Conservation (phyloP, 371 early-diverging fungal genomes). For the Apophysomyces sp. region DNA sequence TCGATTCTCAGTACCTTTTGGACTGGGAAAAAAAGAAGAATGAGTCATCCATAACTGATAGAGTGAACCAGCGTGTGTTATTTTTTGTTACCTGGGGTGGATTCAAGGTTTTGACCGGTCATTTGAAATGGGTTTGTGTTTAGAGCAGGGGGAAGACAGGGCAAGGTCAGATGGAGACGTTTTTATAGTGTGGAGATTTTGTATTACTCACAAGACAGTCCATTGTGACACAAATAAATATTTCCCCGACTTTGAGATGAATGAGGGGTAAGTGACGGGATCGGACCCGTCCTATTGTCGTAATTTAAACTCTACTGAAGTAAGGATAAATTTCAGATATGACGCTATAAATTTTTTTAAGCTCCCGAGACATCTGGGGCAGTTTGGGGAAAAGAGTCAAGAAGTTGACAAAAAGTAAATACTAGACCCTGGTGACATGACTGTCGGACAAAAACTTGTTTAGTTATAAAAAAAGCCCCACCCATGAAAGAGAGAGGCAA, state of each 20-base stretch:
- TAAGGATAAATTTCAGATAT: background rate
- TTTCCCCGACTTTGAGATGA: constrained; percentile 1
- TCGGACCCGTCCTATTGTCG: background rate
- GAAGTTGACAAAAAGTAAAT: background rate
- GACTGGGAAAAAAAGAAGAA: background rate
- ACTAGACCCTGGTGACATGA: background rate
- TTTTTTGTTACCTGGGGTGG: background rate
- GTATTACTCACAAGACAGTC: constrained; percentile 1
- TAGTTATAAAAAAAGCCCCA: too few species aligned
- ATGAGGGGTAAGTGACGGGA: background rate
- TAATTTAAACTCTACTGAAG: background rate
- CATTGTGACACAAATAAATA: background rate
- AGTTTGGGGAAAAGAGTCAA: background rate
- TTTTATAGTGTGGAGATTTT: background rate
- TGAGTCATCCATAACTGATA: background rate
- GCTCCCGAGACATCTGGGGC: background rate
- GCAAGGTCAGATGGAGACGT: background rate
- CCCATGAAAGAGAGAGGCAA: too few species aligned
- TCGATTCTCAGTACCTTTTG: constrained; percentile 64
- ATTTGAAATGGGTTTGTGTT: background rate
- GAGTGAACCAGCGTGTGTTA: background rate
- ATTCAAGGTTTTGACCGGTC: background rate
- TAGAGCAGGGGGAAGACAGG: background rate
- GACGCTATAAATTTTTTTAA: background rate
- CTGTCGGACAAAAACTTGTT: background rate